Evolutionary conservation across 495 filamentous ascomycete species (phyloP), one percentile per base, ranked within the genome.

Genomic region (Poronia punctata): DNA sequence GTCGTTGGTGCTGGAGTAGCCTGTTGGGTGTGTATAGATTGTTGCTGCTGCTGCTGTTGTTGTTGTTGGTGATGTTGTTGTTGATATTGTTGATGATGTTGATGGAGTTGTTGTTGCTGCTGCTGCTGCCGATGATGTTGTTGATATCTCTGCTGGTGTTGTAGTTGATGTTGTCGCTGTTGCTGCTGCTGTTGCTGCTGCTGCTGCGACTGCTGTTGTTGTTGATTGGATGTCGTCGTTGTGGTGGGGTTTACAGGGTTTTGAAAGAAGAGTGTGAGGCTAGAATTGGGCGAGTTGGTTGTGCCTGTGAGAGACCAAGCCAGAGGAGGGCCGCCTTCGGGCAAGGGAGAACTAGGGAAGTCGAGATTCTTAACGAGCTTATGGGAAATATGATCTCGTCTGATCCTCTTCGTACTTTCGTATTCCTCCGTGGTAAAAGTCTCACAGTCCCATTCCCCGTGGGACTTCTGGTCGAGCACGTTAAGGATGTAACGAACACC

Each of bases 401-500:
- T 69, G 9, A 74, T 62, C 43, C 62, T 50, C 49, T 70, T 69
- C 0, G 76, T 70, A 37, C 75, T 80, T 53, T 87, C 82, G 58
- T 83, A 83, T 50, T 93, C 86, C 50, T 88, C 84, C 19, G 66
- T 72, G 0, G 82, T 85, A 49, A 82, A 89, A 1, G 86, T 75
- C 38, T 90, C 73, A 9, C 84, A 86, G 54, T 93, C 84, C 47
- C 80, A 82, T 35, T 86, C 83, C 11, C 86, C 86, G 51, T 87
- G 84, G 10, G 84, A 80, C 56, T 88, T 89, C 49, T 89, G 85
- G 54, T 93, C 83, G n/a, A 93, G 61, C 1, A 84, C 84, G 1
- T 81, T 86, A 14, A 93, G 64, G 25, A 93, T 93, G 58, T 93
- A 93, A 35, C 79, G 76, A n/a, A 84, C 82, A 2, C 86, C 86